A percentile compares a stretch with the other conserved stretches of the same genome.
These are phyloP conservation scores for Scheffersomyces stipitis DNA, from an alignment of 805 yeast genomes.

Conservation along the genomic window DNA sequence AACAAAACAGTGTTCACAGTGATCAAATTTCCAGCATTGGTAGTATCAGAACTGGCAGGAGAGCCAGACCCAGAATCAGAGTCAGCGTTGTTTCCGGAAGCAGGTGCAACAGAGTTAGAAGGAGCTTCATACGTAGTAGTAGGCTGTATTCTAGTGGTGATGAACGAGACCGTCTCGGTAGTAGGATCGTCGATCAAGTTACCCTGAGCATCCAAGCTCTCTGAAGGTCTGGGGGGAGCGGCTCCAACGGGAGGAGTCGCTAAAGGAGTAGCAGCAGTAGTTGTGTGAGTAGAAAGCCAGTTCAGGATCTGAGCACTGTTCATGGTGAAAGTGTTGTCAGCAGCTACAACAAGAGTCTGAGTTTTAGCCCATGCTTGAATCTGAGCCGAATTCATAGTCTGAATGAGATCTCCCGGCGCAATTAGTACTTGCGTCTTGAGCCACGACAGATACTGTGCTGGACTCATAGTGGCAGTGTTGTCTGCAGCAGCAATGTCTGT, in stretches of 20 bases:
- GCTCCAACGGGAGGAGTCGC: slow-evolving; percentile 9
- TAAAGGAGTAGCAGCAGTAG: slow-evolving; percentile 6
- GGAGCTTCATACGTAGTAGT: slow-evolving; percentile 13
- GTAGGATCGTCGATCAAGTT: slow-evolving; percentile 19
- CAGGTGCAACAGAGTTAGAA: slow-evolving; percentile 7
- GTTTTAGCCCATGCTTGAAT: not conserved
- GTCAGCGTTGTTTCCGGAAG: too few relatives aligned
- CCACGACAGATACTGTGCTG: slow-evolving; percentile 9
- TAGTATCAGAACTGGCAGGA: too few relatives aligned
- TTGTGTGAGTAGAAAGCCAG: slow-evolving; percentile 8
- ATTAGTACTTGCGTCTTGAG: slow-evolving; percentile 8
- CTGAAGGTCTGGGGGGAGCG: slow-evolving; percentile 11
- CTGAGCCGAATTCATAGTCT: not conserved
- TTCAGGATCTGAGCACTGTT: slow-evolving; percentile 11
- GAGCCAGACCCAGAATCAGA: slow-evolving; percentile 5
- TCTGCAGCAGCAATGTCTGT: slow-evolving; percentile 7
- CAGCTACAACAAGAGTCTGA: slow-evolving; percentile 2
- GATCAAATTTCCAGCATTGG: too few relatives aligned
- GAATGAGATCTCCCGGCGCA: too few relatives aligned
- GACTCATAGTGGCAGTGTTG: slow-evolving; percentile 14
- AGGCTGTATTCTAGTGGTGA: slow-evolving; percentile 33
- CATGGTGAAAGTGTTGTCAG: slow-evolving; percentile 15
- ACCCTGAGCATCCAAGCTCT: slow-evolving; percentile 17
- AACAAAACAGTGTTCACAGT: too few relatives aligned
- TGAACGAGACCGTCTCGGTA: slow-evolving; percentile 22